Evolutionary conservation across 202 grass and related monocot species (phyloP).

Genomic region (Musa balbisiana): DNA sequence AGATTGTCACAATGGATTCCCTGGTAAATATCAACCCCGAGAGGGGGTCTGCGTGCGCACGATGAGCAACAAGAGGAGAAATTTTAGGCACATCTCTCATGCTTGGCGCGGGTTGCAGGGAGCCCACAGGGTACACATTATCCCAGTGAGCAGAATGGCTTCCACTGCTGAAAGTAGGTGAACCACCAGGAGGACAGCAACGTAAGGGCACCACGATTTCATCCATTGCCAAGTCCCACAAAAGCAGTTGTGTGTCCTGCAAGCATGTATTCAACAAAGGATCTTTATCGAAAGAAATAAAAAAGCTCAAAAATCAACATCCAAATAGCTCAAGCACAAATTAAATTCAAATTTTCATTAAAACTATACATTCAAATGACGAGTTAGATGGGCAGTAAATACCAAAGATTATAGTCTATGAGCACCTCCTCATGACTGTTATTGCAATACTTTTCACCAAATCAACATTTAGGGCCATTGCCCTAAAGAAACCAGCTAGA

Average conservation of each 20-base stretch:
- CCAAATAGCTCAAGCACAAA: no score
- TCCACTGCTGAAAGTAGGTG: slow-evolving; percentile 69
- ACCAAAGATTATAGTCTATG: no score
- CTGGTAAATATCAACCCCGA: slow-evolving; percentile 69
- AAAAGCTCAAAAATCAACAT: no score
- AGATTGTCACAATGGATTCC: slow-evolving; percentile 68
- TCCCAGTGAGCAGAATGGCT: slow-evolving; percentile 82
- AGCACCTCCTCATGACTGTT: no score
- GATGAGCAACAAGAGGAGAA: slow-evolving; percentile 63
- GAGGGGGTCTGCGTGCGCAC: slow-evolving; percentile 63
- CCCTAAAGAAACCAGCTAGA: no score
- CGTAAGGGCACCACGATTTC: slow-evolving; percentile 70
- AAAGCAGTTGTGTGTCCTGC: slow-evolving; percentile 81
- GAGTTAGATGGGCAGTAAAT: no score
- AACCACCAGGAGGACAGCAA: slow-evolving; percentile 46
- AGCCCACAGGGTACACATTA: slow-evolving; percentile 48
- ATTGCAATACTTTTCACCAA: no score
- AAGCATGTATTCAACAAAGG: slow-evolving; percentile 17
- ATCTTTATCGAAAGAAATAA: slow-evolving; percentile 3
- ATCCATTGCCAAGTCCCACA: slow-evolving; percentile 85
- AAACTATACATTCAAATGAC: no score
- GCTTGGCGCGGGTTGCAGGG: slow-evolving; percentile 79
- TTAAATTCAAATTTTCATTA: no score
- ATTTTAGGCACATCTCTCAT: slow-evolving; percentile 87
- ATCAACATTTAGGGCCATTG: no score